These are phyloP conservation scores for Hypoxylon perforatum DNA, from an alignment of 495 filamentous ascomycete species.

Conservation along the genomic window DNA sequence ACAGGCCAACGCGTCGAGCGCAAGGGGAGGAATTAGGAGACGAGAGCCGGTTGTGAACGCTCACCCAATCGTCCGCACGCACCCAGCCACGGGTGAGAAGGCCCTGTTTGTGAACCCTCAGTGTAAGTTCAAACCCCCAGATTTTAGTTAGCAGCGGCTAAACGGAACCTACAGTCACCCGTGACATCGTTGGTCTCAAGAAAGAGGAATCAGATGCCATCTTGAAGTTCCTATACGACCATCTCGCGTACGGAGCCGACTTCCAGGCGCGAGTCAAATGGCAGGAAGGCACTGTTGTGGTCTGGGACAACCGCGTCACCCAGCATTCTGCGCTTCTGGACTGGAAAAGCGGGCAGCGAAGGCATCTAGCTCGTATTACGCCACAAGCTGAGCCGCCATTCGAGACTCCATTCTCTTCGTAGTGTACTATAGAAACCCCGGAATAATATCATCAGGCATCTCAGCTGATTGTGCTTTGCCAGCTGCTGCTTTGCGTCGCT, in stretches of 20 bases:
- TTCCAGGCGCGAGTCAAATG: constrained; percentile 91
- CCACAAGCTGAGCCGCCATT: constrained; percentile 82
- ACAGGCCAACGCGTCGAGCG: constrained; percentile 69
- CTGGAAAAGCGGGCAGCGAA: constrained; percentile 80
- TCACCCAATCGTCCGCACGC: constrained; percentile 83
- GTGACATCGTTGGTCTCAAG: constrained; percentile 77
- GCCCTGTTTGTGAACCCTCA: constrained; percentile 87
- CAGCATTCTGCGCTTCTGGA: constrained; percentile 81
- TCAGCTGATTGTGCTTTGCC: constrained; percentile 21
- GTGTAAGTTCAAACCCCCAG: constrained; percentile 64
- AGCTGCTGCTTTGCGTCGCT: constrained; percentile 33
- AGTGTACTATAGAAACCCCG: constrained; percentile 43
- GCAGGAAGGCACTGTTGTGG: constrained; percentile 83
- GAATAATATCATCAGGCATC: constrained; percentile 39
- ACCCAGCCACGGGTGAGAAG: constrained; percentile 86
- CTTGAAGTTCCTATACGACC: constrained; percentile 89
- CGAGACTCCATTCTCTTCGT: constrained; percentile 71
- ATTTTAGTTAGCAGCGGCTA: neutral
- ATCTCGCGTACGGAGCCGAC: constrained; percentile 82
- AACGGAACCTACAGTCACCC: constrained; percentile 66
- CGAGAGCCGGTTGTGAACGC: constrained; percentile 75
- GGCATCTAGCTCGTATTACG: constrained; percentile 85
- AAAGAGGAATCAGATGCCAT: constrained; percentile 82
- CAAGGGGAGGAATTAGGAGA: constrained; percentile 70
- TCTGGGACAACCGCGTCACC: constrained; percentile 90